phyloP scores from a whole-genome alignment of 495 filamentous ascomycete genomes.

The Schizothecium vesticola region DNA sequence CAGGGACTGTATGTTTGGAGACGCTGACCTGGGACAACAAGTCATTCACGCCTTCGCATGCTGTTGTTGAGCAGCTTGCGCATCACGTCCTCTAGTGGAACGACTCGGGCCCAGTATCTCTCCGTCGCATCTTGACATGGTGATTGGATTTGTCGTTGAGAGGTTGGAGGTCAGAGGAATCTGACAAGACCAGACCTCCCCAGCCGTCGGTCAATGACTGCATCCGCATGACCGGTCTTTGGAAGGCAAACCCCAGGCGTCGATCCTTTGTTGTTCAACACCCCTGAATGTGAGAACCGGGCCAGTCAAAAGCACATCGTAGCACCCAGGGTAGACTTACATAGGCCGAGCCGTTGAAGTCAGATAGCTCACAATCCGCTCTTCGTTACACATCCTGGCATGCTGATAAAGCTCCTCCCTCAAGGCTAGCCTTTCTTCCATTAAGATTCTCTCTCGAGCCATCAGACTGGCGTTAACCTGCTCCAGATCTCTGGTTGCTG shows the following conservation, averaged over 20 bases:
- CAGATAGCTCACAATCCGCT: background rate
- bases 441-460: background rate
- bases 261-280: background rate
- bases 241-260: too few relatives aligned
- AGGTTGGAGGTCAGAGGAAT: background rate
- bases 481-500: background rate
- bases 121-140: background rate
- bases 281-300: background rate
- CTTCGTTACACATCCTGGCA: background rate
- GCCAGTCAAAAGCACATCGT: background rate
- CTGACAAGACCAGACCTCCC: background rate
- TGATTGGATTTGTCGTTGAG: background rate
- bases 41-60: too few relatives aligned
- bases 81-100: too few relatives aligned
- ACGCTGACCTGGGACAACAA: too few relatives aligned
- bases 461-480: background rate
- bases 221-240: background rate
- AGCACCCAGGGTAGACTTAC: background rate
- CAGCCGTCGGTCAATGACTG: background rate
- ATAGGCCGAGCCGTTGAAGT: background rate
- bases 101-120: background rate
- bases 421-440: background rate
- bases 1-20: background rate
- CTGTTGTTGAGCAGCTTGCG: too few relatives aligned
- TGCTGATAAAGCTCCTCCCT: background rate